These are phyloP conservation scores for Mycena latifolia DNA, from an alignment of 768 basidiomycete genomes.

Conservation along the genomic window DNA sequence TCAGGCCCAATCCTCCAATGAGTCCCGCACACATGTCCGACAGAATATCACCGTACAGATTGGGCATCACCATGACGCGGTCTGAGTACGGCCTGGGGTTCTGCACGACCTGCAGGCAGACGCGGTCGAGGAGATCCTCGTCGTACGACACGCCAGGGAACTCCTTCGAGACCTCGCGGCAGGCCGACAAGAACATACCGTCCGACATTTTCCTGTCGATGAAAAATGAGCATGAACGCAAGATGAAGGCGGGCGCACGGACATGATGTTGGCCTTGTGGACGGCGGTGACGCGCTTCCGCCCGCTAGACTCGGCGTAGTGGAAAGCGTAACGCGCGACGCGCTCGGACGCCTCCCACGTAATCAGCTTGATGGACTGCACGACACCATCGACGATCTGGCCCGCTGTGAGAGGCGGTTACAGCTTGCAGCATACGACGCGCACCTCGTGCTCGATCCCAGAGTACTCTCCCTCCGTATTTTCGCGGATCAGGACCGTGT, in stretches of 20 bases:
- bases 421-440: conserved; percentile 54
- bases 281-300: conserved; percentile 96
- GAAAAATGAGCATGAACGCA: conserved; percentile 28
- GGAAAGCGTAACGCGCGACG: conserved; percentile 98
- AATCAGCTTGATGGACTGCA: conserved; percentile 99
- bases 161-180: conserved; percentile 95
- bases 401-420: background rate
- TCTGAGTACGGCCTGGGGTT: conserved; percentile 95
- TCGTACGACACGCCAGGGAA: conserved; percentile 95
- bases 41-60: conserved; percentile 95
- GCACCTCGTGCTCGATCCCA: conserved; percentile 98
- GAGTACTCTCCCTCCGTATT: conserved; percentile 99
- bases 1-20: conserved; percentile 97
- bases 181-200: conserved; percentile 99
- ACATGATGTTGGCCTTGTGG: conserved; percentile 99
- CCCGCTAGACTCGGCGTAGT: conserved; percentile 92
- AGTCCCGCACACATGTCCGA: conserved; percentile 99
- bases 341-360: conserved; percentile 99
- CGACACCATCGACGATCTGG: conserved; percentile 88
- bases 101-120: conserved; percentile 93
- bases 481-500: conserved; percentile 98
- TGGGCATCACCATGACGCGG: conserved; percentile 99
- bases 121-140: conserved; percentile 97
- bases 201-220: conserved; percentile 96
- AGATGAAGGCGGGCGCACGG: conserved; percentile 42